Conservation (phyloP, 2,329 filamentous ascomycete species). For the Stagonosporopsis rhizophila region DNA sequence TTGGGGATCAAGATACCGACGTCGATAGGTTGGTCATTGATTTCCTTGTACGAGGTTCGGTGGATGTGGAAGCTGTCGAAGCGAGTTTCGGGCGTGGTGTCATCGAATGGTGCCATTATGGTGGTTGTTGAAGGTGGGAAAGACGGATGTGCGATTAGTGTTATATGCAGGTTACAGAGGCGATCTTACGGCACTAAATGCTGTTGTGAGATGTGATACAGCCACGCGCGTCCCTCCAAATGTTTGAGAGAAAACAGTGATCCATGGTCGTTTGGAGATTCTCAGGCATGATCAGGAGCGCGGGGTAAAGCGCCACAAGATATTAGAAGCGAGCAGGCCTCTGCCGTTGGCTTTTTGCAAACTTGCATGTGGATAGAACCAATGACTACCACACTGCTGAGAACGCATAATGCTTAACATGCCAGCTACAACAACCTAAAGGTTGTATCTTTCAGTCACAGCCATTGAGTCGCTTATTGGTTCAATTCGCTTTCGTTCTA, state of each 20-base stretch:
- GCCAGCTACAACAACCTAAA: not conserved
- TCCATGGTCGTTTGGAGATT: not conserved
- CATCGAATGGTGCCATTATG: constrained; percentile 24
- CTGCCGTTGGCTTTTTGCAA: not conserved
- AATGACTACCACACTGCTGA: not conserved
- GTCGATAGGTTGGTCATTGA: constrained; percentile 48
- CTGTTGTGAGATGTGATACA: not conserved
- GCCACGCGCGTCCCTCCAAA: not conserved
- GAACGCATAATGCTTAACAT: no score
- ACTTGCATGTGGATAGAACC: not conserved
- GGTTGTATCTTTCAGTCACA: not conserved
- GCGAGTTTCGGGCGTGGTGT: constrained; percentile 34
- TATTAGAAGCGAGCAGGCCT: not conserved
- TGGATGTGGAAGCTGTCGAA: constrained; percentile 52
- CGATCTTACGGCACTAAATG: not conserved
- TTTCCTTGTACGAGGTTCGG: constrained; percentile 52
- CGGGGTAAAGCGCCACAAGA: constrained; percentile 3
- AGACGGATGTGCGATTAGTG: not conserved
- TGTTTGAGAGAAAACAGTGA: not conserved
- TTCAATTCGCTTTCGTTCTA: not conserved
- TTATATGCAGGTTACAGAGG: not conserved
- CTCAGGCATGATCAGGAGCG: not conserved
- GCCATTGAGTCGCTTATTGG: not conserved
- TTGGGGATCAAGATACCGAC: constrained; percentile 52
- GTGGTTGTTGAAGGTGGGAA: not conserved